A percentile compares a stretch with the other conserved stretches of the same genome.
Conservation (phyloP, 2,329 filamentous ascomycete genomes). For the Xylariaceae sp. region DNA sequence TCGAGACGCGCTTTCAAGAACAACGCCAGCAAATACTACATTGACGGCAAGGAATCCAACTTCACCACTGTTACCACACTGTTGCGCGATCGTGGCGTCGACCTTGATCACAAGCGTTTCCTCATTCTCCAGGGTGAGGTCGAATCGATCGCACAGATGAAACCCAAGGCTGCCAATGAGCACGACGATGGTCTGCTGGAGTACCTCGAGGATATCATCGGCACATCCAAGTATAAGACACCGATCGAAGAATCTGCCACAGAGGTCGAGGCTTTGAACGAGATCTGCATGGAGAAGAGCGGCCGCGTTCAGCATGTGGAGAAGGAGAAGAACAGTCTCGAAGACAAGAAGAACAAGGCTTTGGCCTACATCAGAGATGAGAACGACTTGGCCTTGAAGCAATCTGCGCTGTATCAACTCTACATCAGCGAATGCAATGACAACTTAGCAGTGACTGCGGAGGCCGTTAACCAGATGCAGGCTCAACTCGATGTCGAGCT, state of each 20-base stretch:
- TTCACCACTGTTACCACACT: slow-evolving; percentile 90
- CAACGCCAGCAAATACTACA: slow-evolving; percentile 97
- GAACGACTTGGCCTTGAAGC: slow-evolving; percentile 86
- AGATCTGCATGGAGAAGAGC: slow-evolving; percentile 93
- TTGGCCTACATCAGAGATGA: slow-evolving; percentile 86
- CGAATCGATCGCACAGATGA: slow-evolving; percentile 99
- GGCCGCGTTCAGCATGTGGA: slow-evolving; percentile 95
- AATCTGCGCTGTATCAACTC: slow-evolving; percentile 89
- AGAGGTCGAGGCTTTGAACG: slow-evolving; percentile 89
- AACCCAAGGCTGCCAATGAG: slow-evolving; percentile 89
- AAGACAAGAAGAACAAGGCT: slow-evolving; percentile 96
- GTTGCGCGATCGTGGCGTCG: slow-evolving; percentile 82
- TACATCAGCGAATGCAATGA: slow-evolving; percentile 86
- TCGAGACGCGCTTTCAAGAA: slow-evolving; percentile 95
- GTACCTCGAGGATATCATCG: slow-evolving; percentile 97
- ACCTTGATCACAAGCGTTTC: slow-evolving; percentile 97
- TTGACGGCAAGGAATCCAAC: slow-evolving; percentile 84
- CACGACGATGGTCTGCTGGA: slow-evolving; percentile 95
- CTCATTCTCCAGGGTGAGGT: slow-evolving; percentile 96
- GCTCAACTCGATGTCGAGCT: slow-evolving; percentile 81
- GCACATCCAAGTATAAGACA: slow-evolving; percentile 96
- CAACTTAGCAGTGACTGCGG: slow-evolving; percentile 83
- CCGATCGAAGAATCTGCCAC: slow-evolving; percentile 92
- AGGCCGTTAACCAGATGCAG: slow-evolving; percentile 89
- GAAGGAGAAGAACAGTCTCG: slow-evolving; percentile 88